Evolutionary conservation across 202 grass and related monocot species (phyloP), one percentile per base, ranked within the genome.

Genomic region (Schoenoplectus tabernaemontani): DNA sequence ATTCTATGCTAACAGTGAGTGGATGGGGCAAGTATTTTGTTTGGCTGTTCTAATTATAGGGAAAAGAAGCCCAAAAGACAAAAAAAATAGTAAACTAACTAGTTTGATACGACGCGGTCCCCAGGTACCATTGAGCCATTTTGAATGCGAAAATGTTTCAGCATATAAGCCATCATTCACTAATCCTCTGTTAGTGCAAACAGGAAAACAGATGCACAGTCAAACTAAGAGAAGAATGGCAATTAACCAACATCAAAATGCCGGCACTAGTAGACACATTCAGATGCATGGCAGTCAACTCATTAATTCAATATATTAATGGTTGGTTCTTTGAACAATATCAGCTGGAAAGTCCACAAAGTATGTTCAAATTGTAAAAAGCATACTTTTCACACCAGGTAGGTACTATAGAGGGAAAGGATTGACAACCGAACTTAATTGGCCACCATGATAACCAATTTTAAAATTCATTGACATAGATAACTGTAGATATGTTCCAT

Each of bases 91-190:
- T 48, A 69, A 33, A 84, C 61, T 82, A 7, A 87, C 91, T 80
- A 86, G 87, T 76, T 97, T 97, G 80, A 97, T 97, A 71, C 88
- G 89, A 74, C 63, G 82, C 85, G 95, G 91, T 74, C 91, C 95
- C 89, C 89, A 94, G 80, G 82, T 89, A 42, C 86, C 88, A 37
- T 91, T 83, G 10, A 90, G 57, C 91, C 95, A 97, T 46, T 88
- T 85, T 32, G 95, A 94, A 61, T 81, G 82, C 20, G 91, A 93
- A 91, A 87, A 94, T 60, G 91, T 83, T 83, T 97, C 94, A 22
- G 89, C 94, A 76, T 92, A 97, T 76, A 89, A 85, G 70, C 87
- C 78, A 66, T 97, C 94, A 85, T 94, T 97, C 62, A 97, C 73
- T 79, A 97, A 73, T 64, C 87, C 94, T 67, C 94, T 97, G 76